Evolutionary conservation across 1,284 basidiomycete genomes (phyloP), one percentile per base, ranked within the genome.

Genomic region (Phellinidium pouzarii): DNA sequence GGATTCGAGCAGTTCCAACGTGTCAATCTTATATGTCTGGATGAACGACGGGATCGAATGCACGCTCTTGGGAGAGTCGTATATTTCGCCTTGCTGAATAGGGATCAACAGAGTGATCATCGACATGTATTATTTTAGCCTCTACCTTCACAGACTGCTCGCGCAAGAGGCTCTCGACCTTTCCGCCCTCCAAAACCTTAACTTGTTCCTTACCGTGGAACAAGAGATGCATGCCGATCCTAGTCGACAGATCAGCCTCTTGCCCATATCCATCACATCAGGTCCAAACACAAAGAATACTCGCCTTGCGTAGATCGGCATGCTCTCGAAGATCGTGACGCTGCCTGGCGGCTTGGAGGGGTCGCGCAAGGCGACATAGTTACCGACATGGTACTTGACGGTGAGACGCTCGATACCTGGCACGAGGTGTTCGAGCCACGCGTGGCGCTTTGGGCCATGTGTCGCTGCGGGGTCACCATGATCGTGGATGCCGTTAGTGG

Each of bases 181-280:
- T 67, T 43, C 71, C 70, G 47, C 72, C 76, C 43, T 80, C 75
- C 48, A 90, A 72, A 1, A 84, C 55, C 53, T 74, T 76, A 41
- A 71, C 68, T 63, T 78, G 77, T 52, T 69, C 70, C 34, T 67
- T 72, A 1, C 81, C 82, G 52, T 80, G 79, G 64, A 89, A 91
- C 26, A 91, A 68, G n/a, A 91, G 71, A 57, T 90, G 87, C 81
- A 91, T 91, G 3, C 88, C 89, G 3, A 78, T 68, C 44, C 77
- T 75, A 52, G 60, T 60, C 64, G 64, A 31, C 4, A 41, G 19
- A 17, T 19, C 20, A 48, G 66, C 64, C 65, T 8, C 27, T 53
- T 26, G 5, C n/a, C 31, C 12, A 8, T 22, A 37, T n/a, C 9
- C 17, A 12, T 5, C 3, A 12, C 7, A n/a, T 17, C 19, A 7